A percentile compares a stretch with the other conserved stretches of the same genome.
Conservation (phyloP, 208 protist species). For the Leishmania martiniquensis region DNA sequence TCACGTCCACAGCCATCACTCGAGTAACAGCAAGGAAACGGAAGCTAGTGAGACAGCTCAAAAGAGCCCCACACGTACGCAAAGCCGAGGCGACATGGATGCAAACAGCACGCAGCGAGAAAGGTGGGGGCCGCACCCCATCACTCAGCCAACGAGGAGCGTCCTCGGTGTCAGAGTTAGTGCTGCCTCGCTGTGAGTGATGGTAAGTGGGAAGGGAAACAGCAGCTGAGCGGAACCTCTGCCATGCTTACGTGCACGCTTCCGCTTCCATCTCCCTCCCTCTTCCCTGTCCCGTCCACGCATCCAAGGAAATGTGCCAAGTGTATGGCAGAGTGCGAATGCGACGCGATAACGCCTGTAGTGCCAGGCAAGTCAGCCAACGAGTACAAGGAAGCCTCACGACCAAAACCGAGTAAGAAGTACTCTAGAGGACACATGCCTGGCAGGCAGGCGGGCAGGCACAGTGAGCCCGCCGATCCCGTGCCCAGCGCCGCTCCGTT, state of each 20-base stretch:
- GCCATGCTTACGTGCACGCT: neutral
- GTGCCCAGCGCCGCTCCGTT: neutral
- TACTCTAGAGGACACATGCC: neutral
- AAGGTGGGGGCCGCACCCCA: neutral
- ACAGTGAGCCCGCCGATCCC: neutral
- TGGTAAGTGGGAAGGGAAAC: neutral
- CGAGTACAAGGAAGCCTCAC: constrained; percentile 2
- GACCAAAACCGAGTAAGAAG: constrained; percentile 10
- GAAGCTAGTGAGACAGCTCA: neutral
- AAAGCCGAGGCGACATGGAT: constrained; percentile 6
- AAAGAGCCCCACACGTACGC: neutral
- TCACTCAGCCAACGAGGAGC: neutral
- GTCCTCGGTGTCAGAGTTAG: neutral
- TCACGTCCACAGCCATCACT: neutral
- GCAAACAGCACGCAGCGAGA: constrained; percentile 7
- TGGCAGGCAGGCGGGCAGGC: neutral
- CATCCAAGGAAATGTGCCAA: neutral
- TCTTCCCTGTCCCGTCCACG: neutral
- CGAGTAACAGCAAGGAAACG: neutral
- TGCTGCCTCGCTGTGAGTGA: neutral
- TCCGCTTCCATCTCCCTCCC: too few relatives aligned
- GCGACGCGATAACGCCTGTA: neutral
- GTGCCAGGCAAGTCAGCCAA: neutral
- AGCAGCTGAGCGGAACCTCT: neutral
- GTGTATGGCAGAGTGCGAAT: neutral